Base-by-base conservation (phyloP, 2,329 filamentous ascomycete genomes). In the Alternaria viburni region DNA sequence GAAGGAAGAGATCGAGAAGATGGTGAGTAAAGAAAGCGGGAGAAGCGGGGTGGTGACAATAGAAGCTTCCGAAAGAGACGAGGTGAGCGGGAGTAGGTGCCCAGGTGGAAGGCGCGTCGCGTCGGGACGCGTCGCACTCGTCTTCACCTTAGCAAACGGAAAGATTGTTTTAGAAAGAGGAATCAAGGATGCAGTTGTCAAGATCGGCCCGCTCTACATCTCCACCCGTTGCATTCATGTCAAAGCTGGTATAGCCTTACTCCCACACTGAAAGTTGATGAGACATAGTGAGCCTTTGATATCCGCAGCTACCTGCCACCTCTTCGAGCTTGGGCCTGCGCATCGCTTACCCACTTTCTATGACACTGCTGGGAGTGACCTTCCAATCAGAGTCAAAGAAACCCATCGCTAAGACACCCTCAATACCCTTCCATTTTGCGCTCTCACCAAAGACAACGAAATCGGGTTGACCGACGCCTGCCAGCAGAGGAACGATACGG, bases 381-480 rank as follows among this genome's bases (percentile, higher is more conserved):
- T 82, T 75, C 87, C 87, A 89, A n/a, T 74, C 65, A 62, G 79
- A 78, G 68, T 88, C 85, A 65, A 88, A 84, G 74, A 86, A 87
- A 0, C 86, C 87, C 77, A 87, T 80, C 3, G 85, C 85, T 59
- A 86, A 72, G 6, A 82, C 80, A 6, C 86, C 86, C 46, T 82
- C 85, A 47, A 84, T 75, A 1, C 86, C 86, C 66, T 82, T 83
- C 83, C 83, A 86, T 60, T 80, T 78, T 71, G 83, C 83, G 23
- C 74, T 79, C 56, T 77, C 70, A 46, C 83, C 80, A 26, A 86
- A 68, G 3, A 89, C 73, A 5, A 88, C 78, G 68, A 87, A 88
- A 67, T 89, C 86, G 12, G 87, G 86, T 67, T 87, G 85, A 1
- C 86, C 86, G 52, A 83, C 84, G 9, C 87, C 87, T 17, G 86